Percentiles rank a stretch among this genome's conserved stretches.
These are phyloP conservation scores for Achaetomium macrosporum DNA, from an alignment of 2,329 filamentous ascomycete species.

Conservation along the genomic window DNA sequence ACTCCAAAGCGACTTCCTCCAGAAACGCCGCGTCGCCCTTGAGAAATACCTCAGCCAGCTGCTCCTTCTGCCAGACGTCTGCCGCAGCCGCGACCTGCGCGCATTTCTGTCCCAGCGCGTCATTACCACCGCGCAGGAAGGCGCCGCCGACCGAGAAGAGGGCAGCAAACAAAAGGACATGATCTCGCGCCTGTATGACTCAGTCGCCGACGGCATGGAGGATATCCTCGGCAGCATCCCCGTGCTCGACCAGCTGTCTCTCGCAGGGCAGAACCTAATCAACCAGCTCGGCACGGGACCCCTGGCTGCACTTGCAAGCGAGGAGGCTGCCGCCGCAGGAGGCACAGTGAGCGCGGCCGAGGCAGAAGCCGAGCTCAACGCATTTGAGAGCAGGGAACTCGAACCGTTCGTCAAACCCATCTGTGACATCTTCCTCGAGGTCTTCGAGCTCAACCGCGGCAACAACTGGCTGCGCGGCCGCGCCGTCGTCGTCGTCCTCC, in stretches of 20 bases:
- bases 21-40: slow-evolving; percentile 76
- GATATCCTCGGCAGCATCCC: slow-evolving; percentile 95
- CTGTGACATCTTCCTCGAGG: slow-evolving; percentile 92
- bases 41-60: slow-evolving; percentile 82
- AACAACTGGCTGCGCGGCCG: slow-evolving; percentile 97
- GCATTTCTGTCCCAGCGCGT: slow-evolving; percentile 89
- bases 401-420: slow-evolving; percentile 98
- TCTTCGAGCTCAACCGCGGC: slow-evolving; percentile 88
- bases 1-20: slow-evolving; percentile 89
- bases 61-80: slow-evolving; percentile 83
- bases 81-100: slow-evolving; percentile 83
- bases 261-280: slow-evolving; percentile 86
- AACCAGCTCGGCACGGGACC: slow-evolving; percentile 55
- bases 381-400: slow-evolving; percentile 82
- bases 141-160: slow-evolving; percentile 52
- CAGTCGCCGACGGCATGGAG: slow-evolving; percentile 95
- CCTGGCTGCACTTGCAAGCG: slow-evolving; percentile 46
- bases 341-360: slow-evolving; percentile 52
- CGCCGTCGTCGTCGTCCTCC: slow-evolving; percentile 91
- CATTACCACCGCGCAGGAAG: slow-evolving; percentile 55
- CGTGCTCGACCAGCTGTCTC: slow-evolving; percentile 87
- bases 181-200: slow-evolving; percentile 91
- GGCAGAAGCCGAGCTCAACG: slow-evolving; percentile 88
- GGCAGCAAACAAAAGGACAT: slow-evolving; percentile 67
- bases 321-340: slow-evolving; percentile 48